Evolutionary conservation across 768 basidiomycete genomes (phyloP).

Genomic region (Suillus bovinus): DNA sequence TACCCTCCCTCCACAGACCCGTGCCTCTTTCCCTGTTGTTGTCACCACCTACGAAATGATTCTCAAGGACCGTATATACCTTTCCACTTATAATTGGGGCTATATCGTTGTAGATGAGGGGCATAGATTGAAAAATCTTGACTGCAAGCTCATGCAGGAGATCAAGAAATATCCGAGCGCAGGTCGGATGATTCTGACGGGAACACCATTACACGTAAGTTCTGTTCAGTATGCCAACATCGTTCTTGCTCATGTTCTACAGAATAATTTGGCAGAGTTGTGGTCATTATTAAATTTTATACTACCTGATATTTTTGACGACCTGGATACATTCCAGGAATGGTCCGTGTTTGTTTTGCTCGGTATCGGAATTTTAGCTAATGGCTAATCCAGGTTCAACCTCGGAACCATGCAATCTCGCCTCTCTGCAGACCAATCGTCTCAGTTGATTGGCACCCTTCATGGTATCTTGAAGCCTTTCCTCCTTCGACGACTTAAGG

Average conservation of each 20-base stretch:
- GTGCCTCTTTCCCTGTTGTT: constrained; percentile 67
- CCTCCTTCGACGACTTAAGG: constrained; percentile 87
- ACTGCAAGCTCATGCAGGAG: constrained; percentile 87
- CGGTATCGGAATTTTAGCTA: not conserved
- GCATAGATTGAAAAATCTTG: constrained; percentile 92
- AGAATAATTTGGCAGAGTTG: constrained; percentile 95
- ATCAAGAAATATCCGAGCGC: constrained; percentile 85
- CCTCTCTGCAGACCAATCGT: constrained; percentile 57
- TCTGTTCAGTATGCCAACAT: not conserved
- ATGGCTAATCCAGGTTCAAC: constrained; percentile 55
- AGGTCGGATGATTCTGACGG: constrained; percentile 91
- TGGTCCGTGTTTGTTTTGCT: constrained; percentile 50
- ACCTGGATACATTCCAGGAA: constrained; percentile 87
- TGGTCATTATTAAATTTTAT: constrained; percentile 97
- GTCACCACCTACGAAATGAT: constrained; percentile 94
- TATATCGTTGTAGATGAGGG: constrained; percentile 98
- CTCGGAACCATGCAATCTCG: constrained; percentile 61
- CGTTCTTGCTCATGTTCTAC: constrained; percentile 7
- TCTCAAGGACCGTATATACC: constrained; percentile 74
- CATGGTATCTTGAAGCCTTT: constrained; percentile 96
- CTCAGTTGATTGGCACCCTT: constrained; percentile 71
- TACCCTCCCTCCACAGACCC: constrained; percentile 20
- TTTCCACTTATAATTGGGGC: constrained; percentile 72
- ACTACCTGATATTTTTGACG: constrained; percentile 89
- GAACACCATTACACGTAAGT: constrained; percentile 91